phyloP scores from a whole-genome alignment of 1,284 basidiomycete genomes.

The Fomitopsis schrenkii region DNA sequence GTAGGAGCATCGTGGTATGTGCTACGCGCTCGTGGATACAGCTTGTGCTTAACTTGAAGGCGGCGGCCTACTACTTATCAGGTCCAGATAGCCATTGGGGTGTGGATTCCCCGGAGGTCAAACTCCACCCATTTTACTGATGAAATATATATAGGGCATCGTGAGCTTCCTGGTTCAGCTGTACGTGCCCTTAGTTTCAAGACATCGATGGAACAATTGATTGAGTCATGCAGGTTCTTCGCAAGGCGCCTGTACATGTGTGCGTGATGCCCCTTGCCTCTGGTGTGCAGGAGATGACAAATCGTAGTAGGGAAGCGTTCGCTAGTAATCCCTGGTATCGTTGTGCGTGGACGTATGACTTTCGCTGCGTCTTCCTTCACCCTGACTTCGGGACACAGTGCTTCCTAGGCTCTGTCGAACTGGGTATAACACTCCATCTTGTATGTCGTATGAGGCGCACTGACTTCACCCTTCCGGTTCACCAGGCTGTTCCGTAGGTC shows the following conservation, averaged over 20 bases:
- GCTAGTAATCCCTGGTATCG: neutral
- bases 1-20: neutral
- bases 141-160: neutral
- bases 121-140: neutral
- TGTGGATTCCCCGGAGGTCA: neutral
- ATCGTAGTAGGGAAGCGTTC: neutral
- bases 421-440: neutral
- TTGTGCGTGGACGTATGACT: neutral
- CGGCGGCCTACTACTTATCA: neutral
- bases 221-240: neutral
- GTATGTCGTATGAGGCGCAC: too few relatives aligned
- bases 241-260: neutral
- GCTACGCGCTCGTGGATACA: too few relatives aligned
- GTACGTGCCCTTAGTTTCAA: neutral
- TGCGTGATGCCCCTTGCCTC: neutral
- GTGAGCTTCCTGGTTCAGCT: neutral
- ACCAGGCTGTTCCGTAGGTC: neutral
- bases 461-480: neutral
- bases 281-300: neutral
- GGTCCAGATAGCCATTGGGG: neutral
- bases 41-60: too few relatives aligned
- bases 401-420: neutral
- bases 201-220: too few relatives aligned
- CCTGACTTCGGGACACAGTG: neutral
- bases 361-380: too few relatives aligned